Base-by-base conservation (phyloP, 2,329 filamentous ascomycete species). In the Hypoxylon sp. region DNA sequence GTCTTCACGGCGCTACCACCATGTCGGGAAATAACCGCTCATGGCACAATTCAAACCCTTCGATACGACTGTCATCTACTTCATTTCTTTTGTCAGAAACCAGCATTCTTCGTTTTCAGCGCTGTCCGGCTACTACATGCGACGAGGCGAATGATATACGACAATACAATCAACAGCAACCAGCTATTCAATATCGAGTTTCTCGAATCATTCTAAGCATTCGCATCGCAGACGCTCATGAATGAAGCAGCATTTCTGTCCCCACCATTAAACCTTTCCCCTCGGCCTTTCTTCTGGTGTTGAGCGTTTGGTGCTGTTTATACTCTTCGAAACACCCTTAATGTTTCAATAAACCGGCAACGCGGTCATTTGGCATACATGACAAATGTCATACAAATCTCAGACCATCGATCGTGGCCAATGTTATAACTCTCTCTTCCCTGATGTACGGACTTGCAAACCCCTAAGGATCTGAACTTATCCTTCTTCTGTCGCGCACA, bases 71-170 rank as follows among this genome's bases (percentile, higher is more conserved):
- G 73, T 76, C 70, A 67, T 21, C 65, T 70, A 72, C 51, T 74
- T 75, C 68, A 56, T 78, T 78, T 77, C 75, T 76, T 79, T 74
- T 77, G 74, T 76, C 75, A 75, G 74, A 75, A 75, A 71, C 71
- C 75, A 75, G 72, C 72, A 65, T 63, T 63, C 31, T 65, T 71
- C 72, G 70, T 68, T 62, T 73, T 74, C 70, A 69, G 71, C 72
- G 72, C 70, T 73, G 69, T 73, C 72, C 68, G 71, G 72, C 55
- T 69, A 74, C 60, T 62, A 71, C 72, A 77, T 68, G 74, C 73
- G 72, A 77, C 74, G 73, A 75, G 51, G 73, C 70, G 74, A 75
- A 73, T 55, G 62, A 75, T 70, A 54, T 57, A 74, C 72, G 71
- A 75, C 70, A 67, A 50, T 56, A 61, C 63, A 72, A 63, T 60